A percentile compares a stretch with the other conserved stretches of the same genome.
These are phyloP conservation scores for Apiotrichum veenhuisii DNA, from an alignment of 1,284 basidiomycete genomes.

Conservation along the genomic window DNA sequence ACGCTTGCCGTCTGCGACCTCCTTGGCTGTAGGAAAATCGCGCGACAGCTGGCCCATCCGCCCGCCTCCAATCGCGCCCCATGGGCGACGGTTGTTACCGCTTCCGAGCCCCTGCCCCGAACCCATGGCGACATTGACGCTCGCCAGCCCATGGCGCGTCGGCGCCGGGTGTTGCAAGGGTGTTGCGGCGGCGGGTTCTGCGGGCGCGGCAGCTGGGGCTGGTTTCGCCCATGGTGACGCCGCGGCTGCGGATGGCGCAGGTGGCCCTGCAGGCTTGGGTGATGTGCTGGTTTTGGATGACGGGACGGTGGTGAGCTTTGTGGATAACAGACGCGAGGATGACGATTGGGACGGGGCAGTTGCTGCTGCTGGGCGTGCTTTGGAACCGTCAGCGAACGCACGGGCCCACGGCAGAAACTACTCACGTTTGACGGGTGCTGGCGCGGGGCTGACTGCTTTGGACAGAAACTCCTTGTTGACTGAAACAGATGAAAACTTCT, in stretches of 20 bases:
- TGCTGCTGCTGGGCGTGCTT: constrained; percentile 51
- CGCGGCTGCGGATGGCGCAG: constrained; percentile 21
- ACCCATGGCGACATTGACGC: constrained; percentile 31
- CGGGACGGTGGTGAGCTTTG: constrained; percentile 68
- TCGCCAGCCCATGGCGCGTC: constrained; percentile 18
- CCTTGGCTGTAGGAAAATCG: constrained; percentile 83
- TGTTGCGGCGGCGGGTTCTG: constrained; percentile 8
- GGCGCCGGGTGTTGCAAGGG: constrained; percentile 34
- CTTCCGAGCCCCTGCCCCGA: constrained; percentile 28
- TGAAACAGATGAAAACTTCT: constrained; percentile 79
- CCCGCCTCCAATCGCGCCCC: constrained; percentile 15
- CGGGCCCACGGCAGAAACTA: too few relatives aligned
- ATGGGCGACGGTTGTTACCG: constrained; percentile 21
- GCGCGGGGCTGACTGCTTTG: constrained; percentile 58
- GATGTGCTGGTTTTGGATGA: constrained; percentile 32
- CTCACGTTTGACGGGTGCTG: constrained; percentile 22
- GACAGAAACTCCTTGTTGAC: constrained; percentile 92
- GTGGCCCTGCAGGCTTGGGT: constrained; percentile 27
- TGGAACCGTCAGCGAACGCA: too few relatives aligned
- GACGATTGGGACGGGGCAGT: constrained; percentile 49
- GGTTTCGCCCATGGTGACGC: constrained; percentile 47
- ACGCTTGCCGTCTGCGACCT: constrained; percentile 70
- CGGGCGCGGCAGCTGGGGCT: constrained; percentile 21
- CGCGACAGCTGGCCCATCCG: constrained; percentile 24
- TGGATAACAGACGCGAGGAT: constrained; percentile 69